A percentile compares a stretch with the other conserved stretches of the same genome.
Conservation (phyloP, 1,284 basidiomycete genomes). For the Sanghuangporus sanghuang region DNA sequence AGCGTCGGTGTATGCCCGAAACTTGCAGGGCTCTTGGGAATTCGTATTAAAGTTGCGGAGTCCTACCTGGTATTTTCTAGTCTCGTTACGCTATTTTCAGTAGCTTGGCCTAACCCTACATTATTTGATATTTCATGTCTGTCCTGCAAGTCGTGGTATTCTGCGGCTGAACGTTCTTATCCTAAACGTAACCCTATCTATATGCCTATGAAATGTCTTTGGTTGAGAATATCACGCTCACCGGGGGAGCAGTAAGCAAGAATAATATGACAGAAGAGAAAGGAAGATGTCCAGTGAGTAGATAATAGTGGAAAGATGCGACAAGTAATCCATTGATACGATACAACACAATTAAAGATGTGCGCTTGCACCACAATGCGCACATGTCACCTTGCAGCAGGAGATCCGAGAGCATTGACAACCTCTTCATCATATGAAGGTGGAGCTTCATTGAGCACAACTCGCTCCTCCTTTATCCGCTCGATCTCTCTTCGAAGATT, state of each 20-base stretch:
- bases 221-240: neutral
- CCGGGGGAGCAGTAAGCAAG: neutral
- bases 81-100: too few species aligned
- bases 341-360: neutral
- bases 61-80: neutral
- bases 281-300: neutral
- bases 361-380: neutral
- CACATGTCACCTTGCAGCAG: neutral
- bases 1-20: neutral
- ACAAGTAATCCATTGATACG: neutral
- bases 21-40: neutral
- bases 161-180: too few species aligned
- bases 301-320: neutral
- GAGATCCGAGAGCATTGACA: neutral
- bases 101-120: too few species aligned
- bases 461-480: constrained; percentile 19
- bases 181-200: too few species aligned
- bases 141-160: too few species aligned
- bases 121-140: too few species aligned
- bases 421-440: constrained; percentile 9
- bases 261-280: neutral
- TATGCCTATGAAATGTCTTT: too few species aligned
- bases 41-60: neutral
- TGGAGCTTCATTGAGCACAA: neutral
- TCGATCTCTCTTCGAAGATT: constrained; percentile 23